A percentile compares a stretch with the other conserved stretches of the same genome.
These are phyloP conservation scores for Camelina laxa DNA, from an alignment of 345 rosid species.

Conservation along the genomic window DNA sequence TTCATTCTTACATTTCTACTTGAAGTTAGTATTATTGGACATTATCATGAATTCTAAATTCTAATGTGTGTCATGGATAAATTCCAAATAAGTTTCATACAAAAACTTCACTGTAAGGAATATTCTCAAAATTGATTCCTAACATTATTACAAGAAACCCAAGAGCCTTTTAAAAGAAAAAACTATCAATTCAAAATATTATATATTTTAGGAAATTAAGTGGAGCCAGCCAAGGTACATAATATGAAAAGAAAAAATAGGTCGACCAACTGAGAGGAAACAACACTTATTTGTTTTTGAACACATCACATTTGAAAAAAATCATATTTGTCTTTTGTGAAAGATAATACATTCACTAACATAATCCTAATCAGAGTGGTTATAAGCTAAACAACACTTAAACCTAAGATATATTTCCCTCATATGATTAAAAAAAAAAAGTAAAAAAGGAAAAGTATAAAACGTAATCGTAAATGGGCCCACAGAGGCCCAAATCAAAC, in stretches of 20 bases:
- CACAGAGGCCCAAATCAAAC: slow-evolving; percentile 35
- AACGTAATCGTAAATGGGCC: slow-evolving; percentile 34
- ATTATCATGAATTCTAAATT: not conserved
- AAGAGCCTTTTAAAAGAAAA: no score
- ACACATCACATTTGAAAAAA: not conserved
- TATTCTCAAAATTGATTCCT: not conserved
- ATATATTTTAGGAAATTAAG: not conserved
- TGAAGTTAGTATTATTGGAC: not conserved
- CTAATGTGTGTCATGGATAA: not conserved
- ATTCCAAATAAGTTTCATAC: not conserved
- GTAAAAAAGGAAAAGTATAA: not conserved
- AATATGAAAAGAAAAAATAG: not conserved
- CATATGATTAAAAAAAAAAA: not conserved
- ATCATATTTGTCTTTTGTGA: no score
- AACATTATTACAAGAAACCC: not conserved
- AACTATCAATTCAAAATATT: not conserved
- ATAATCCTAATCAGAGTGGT: not conserved
- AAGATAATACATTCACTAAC: no score
- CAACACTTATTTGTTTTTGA: not conserved
- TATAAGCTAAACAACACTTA: not conserved
- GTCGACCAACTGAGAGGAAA: not conserved
- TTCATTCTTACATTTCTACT: not conserved
- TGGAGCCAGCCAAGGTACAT: slow-evolving; percentile 4
- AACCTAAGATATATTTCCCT: not conserved
- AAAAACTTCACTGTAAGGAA: not conserved